Conservation (phyloP, 805 yeast genomes). For the Candida ficus region DNA sequence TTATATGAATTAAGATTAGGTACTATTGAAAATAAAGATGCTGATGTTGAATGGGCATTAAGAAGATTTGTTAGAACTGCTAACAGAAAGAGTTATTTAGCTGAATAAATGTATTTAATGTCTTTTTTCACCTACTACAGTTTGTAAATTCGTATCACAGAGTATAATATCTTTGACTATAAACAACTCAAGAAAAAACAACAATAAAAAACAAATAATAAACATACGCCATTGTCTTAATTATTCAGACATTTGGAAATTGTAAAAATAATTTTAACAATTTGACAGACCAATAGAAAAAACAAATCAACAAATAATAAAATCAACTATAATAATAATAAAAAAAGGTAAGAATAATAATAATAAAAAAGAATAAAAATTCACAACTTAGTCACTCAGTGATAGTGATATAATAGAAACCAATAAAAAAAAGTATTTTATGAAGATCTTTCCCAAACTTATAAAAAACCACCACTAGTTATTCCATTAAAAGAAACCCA, state of each 20-base stretch:
- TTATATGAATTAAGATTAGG: constrained; percentile 85
- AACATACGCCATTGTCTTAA: constrained; percentile 1
- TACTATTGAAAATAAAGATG: constrained; percentile 90
- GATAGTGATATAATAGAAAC: neutral
- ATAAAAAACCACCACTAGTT: no score
- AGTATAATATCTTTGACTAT: neutral
- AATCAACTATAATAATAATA: neutral
- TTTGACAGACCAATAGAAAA: neutral
- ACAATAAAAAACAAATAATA: neutral
- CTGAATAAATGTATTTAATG: constrained; percentile 13
- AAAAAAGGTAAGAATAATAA: neutral
- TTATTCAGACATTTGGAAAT: neutral
- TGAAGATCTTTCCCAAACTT: no score
- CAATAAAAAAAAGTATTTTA: no score
- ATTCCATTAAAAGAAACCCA: neutral
- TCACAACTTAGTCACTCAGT: no score
- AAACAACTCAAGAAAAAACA: neutral
- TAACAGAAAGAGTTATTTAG: constrained; percentile 83
- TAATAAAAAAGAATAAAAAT: neutral
- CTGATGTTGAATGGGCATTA: constrained; percentile 96
- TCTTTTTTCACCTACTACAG: no score
- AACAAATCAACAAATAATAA: neutral
- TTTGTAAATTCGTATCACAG: neutral
- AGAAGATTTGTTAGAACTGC: constrained; percentile 94
- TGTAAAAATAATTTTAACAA: neutral